Conservation (phyloP, 1,139 yeast genomes). For the Arxiozyma heterogenica region DNA sequence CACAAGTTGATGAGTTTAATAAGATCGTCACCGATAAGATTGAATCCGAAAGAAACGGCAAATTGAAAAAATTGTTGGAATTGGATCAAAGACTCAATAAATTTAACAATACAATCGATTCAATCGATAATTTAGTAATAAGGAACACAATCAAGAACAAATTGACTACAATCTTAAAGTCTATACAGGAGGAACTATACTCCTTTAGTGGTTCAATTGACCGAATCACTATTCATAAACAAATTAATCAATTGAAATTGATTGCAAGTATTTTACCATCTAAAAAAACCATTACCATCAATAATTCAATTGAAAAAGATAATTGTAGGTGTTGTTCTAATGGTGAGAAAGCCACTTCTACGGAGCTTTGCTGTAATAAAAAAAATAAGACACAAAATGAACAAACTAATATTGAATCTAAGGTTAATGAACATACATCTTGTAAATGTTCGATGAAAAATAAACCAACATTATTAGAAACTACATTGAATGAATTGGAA, state of each 20-base stretch:
- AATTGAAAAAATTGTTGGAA: slow-evolving; percentile 59
- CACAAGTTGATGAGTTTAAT: slow-evolving; percentile 65
- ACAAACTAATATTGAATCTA: background rate
- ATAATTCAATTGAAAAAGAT: background rate
- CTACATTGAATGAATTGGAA: slow-evolving; percentile 22
- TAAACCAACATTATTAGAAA: slow-evolving; percentile 19
- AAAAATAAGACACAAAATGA: slow-evolving; percentile 1
- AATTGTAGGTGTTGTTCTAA: slow-evolving; percentile 13
- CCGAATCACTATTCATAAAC: slow-evolving; percentile 23
- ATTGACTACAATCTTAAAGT: slow-evolving; percentile 18
- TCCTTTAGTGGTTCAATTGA: slow-evolving; percentile 15
- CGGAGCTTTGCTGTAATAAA: slow-evolving; percentile 7
- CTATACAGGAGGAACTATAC: slow-evolving; percentile 18
- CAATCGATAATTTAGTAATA: slow-evolving; percentile 17
- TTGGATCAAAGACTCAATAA: slow-evolving; percentile 49
- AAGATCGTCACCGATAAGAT: slow-evolving; percentile 53
- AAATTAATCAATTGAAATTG: slow-evolving; percentile 28
- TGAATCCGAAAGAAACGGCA: slow-evolving; percentile 73
- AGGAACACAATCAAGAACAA: slow-evolving; percentile 27
- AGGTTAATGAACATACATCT: slow-evolving; percentile 2
- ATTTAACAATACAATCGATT: slow-evolving; percentile 19
- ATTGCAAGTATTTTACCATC: slow-evolving; percentile 24
- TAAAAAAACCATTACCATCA: no score
- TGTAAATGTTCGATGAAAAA: slow-evolving; percentile 13
- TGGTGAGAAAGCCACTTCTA: slow-evolving; percentile 4